Evolutionary conservation across 306 rosid genomes (phyloP), one percentile per base, ranked within the genome.

Genomic region (Vigna reflexopilosa): DNA sequence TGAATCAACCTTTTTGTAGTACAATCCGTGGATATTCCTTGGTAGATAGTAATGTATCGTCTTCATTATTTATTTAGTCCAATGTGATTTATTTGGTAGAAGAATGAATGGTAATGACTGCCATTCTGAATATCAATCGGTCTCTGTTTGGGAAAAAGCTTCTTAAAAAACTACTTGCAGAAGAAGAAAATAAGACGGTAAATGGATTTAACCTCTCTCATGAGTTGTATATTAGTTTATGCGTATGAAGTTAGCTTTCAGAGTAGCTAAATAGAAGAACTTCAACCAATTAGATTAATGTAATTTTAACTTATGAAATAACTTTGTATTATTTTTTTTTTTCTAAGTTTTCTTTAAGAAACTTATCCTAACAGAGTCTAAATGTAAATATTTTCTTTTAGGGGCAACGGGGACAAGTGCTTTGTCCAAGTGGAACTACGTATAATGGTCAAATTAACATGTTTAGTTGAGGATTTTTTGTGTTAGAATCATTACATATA

Each of bases 51-150:
- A 68, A 22, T 70, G 49, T 47, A 50, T 65, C 10, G 20, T 57
- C 63, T 34, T 67, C 36, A 32, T 56, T 16, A 76, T 72, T 44
- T 72, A 16, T 76, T 56, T 47, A 58, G 75, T 72, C 28, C 50
- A 34, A 17, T 66, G 48, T 67, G 68, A 17, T 54, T 69, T 79
- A 26, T 17, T 13, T 55, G 44, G 50, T 45, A 76, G 50, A 38
- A 32, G 49, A 58, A 48, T 70, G 38, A 70, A 9, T 52, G 58
- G 63, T 67, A 67, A 38, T 48, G 67, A 67, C 17, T 67, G 49
- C 51, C 49, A 14, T 55, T n/a, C 59, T 63, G 71, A 65, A 58
- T 34, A 62, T 82, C 57, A 20, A 32, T 14, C 3, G 19, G 59
- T 26, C 57, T 17, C 42, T 36, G 42, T 6, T 36, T 36, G 42